Base-by-base conservation (phyloP, 2,329 filamentous ascomycete genomes). In the Sarocladiaceae sp. region DNA sequence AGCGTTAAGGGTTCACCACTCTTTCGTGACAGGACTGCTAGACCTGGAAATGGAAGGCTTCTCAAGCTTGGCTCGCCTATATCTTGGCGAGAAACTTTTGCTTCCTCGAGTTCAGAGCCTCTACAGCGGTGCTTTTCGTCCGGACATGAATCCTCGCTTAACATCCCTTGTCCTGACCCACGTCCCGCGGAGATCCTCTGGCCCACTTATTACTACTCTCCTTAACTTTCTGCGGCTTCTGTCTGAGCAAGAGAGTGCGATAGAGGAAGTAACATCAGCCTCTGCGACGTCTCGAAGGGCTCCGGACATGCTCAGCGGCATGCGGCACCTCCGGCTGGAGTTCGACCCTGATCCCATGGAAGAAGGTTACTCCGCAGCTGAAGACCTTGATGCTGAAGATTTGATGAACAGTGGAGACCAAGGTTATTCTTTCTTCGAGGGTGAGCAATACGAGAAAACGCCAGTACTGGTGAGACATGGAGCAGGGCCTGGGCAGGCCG, bases 131-230 rank as follows among this genome's bases (percentile, higher is more conserved):
- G 60, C 67, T 13, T 78, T 80, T 51, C 60, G 71, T 3, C 82
- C 82, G 0, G 74, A 82, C 47, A 75, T 77, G 66, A 85, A 84
- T 54, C 75, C 80, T 1, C 73, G 80, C 3, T 62, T 86, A 20
- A 64, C 62, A 11, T 77, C 74, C 1, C 58, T 86, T 22, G 78
- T 76, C 3, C 64, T 86, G 20, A 80, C 79, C 0, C 65, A 71
- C 25, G 70, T 85, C 3, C 82, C 82, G 0, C 71, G 78, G 7
- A 71, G 72, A 22, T 82, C 80, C 1, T 69, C 64, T 4, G 80
- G 80, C 1, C 71, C 71, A 4, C 54, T 83, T 13, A 71, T 79
- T 28, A 58, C 68, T n/a, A 70, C 64, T n/a, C 62, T 86, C 4
- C 62, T 70, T 1, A 52, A 56, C 0, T 81, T 85, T 42, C 56